Evolutionary conservation across 2,329 filamentous ascomycete genomes (phyloP).

Genomic region (Penicillium polonicum): DNA sequence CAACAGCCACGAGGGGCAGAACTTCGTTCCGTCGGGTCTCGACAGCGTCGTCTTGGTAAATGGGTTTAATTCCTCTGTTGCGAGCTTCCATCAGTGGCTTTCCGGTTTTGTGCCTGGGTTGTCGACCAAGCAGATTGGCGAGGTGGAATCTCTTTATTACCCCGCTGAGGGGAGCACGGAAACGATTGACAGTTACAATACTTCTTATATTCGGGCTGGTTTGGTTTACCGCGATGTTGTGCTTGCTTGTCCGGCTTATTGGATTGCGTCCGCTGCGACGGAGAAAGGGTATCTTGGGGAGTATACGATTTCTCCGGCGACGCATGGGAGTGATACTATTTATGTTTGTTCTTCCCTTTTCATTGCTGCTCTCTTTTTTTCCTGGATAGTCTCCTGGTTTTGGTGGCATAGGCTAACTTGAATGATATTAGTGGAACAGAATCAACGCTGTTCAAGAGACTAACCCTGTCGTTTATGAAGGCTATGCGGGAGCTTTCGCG

Average conservation of each 20-base stretch:
- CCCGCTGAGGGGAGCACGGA: slow-evolving; percentile 51
- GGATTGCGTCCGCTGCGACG: slow-evolving; percentile 51
- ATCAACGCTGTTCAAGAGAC: slow-evolving; percentile 54
- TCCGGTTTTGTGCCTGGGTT: slow-evolving; percentile 54
- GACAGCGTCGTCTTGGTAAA: slow-evolving; percentile 32
- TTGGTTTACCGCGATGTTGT: slow-evolving; percentile 59
- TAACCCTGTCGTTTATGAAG: slow-evolving; percentile 55
- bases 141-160: slow-evolving; percentile 48
- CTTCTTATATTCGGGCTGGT: slow-evolving; percentile 54
- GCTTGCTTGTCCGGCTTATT: slow-evolving; percentile 60
- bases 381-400: background rate
- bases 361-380: background rate
- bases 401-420: background rate
- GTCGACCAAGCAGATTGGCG: slow-evolving; percentile 38
- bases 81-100: slow-evolving; percentile 56
- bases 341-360: slow-evolving; percentile 45
- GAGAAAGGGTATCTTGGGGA: slow-evolving; percentile 55
- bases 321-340: slow-evolving; percentile 58
- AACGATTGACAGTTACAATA: slow-evolving; percentile 49
- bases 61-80: slow-evolving; percentile 52
- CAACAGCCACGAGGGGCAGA: slow-evolving; percentile 63
- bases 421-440: slow-evolving; percentile 53
- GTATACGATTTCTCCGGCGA: slow-evolving; percentile 60
- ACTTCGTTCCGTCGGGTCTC: slow-evolving; percentile 57
- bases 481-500: slow-evolving; percentile 59